Evolutionary conservation across 1,139 yeast genomes (phyloP).

Genomic region (Blastobotrys malaysiensis): DNA sequence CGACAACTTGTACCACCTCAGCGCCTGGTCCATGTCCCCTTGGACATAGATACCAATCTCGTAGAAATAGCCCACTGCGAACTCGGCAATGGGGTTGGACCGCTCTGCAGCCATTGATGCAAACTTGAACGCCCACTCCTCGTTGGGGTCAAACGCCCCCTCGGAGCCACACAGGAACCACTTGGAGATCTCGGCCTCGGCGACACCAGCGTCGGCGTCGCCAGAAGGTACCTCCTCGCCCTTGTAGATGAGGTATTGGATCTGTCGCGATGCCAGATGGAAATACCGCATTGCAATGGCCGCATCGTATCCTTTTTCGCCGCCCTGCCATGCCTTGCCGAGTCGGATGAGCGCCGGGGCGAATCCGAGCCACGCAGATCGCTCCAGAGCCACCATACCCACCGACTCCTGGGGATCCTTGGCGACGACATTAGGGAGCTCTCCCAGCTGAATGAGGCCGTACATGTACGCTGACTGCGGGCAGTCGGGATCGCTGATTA

Average conservation of each 20-base stretch:
- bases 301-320: conserved; percentile 35
- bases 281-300: conserved; percentile 37
- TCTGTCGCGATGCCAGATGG: conserved; percentile 36
- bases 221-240: conserved; percentile 14
- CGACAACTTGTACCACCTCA: conserved; percentile 30
- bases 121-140: conserved; percentile 36
- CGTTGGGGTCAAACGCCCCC: conserved; percentile 30
- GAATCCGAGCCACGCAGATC: conserved; percentile 36
- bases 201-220: conserved; percentile 27
- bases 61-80: conserved; percentile 38
- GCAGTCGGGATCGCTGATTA: conserved; percentile 34
- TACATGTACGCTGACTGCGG: conserved; percentile 36
- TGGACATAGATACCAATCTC: conserved; percentile 38
- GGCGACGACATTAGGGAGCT: conserved; percentile 24
- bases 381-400: conserved; percentile 32
- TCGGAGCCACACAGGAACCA: conserved; percentile 39
- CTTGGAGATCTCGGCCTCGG: conserved; percentile 38
- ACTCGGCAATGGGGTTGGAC: conserved; percentile 34
- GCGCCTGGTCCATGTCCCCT: conserved; percentile 28
- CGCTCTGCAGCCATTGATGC: conserved; percentile 34
- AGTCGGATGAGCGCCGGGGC: conserved; percentile 38
- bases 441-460: conserved; percentile 35
- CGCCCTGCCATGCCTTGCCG: conserved; percentile 38
- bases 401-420: conserved; percentile 13
- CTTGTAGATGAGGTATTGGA: conserved; percentile 26